These are phyloP conservation scores for Backusella tuberculispora DNA, from an alignment of 192 early-diverging fungal species.

Conservation along the genomic window DNA sequence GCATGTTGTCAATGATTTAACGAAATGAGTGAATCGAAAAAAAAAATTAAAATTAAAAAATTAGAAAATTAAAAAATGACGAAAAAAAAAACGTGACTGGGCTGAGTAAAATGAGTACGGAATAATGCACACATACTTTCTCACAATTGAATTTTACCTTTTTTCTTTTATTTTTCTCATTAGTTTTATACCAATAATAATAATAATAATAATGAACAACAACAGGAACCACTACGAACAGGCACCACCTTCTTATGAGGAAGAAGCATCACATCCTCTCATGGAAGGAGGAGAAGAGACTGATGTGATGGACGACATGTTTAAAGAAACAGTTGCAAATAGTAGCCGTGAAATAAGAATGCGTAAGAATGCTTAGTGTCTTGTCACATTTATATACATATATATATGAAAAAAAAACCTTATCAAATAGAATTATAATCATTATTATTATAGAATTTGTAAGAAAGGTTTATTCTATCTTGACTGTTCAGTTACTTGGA, in stretches of 20 bases:
- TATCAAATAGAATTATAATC: background rate
- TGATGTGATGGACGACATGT: constrained; percentile 35
- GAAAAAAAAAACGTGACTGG: background rate
- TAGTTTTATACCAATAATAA: constrained; percentile 19
- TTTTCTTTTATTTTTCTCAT: constrained; percentile 15
- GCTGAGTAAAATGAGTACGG: background rate
- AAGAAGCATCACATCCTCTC: constrained; percentile 30
- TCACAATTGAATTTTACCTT: too few species aligned
- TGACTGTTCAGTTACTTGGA: constrained; percentile 62
- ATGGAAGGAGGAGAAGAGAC: constrained; percentile 8
- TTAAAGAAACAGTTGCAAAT: constrained; percentile 38
- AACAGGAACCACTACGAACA: background rate
- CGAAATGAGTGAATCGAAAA: background rate
- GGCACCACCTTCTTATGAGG: constrained; percentile 40
- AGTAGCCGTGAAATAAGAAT: constrained; percentile 35
- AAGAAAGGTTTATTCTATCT: constrained; percentile 75
- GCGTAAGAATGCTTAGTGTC: constrained; percentile 26
- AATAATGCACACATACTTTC: background rate
- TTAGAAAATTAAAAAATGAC: background rate
- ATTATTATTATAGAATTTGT: constrained; percentile 53
- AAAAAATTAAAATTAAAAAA: background rate
- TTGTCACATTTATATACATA: background rate
- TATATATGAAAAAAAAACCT: background rate
- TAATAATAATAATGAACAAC: background rate
- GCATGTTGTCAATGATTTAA: constrained; percentile 16